Evolutionary conservation across 1,284 basidiomycete genomes (phyloP).

Genomic region (Boletus sp.): DNA sequence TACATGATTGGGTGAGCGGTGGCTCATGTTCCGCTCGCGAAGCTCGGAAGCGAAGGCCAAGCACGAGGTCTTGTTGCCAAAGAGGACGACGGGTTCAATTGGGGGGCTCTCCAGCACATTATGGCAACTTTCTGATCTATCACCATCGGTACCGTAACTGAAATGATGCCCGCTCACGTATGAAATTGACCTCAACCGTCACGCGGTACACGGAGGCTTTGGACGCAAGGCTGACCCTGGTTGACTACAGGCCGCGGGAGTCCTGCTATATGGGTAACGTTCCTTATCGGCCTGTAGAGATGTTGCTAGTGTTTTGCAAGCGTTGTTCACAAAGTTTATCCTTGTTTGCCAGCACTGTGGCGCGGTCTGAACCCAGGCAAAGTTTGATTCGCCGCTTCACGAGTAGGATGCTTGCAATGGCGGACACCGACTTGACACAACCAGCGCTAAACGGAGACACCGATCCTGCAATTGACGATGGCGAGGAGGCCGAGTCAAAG

Average conservation of each 20-base stretch:
- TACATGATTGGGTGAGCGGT: slow-evolving; percentile 22
- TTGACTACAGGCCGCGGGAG: slow-evolving; percentile 1
- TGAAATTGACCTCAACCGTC: slow-evolving; percentile 23
- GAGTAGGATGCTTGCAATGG: slow-evolving; percentile 25
- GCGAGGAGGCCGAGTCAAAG: slow-evolving; percentile 57
- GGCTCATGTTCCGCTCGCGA: slow-evolving; percentile 25
- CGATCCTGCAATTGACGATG: slow-evolving; percentile 48
- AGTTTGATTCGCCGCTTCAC: slow-evolving; percentile 22
- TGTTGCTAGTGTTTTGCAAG: neutral
- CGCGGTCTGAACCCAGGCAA: slow-evolving; percentile 21
- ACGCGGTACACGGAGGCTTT: slow-evolving; percentile 24
- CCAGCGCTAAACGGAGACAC: slow-evolving; percentile 32
- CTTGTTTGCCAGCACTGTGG: slow-evolving; percentile 26
- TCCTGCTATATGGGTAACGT: slow-evolving; percentile 2
- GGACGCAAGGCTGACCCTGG: slow-evolving; percentile 9
- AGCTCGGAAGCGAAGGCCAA: slow-evolving; percentile 23
- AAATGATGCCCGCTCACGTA: slow-evolving; percentile 31
- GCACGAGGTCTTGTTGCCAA: slow-evolving; percentile 25
- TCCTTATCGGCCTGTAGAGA: slow-evolving; percentile 6
- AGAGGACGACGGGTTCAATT: slow-evolving; percentile 8
- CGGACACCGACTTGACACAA: slow-evolving; percentile 38
- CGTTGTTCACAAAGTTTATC: slow-evolving; percentile 13
- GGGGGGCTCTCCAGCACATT: slow-evolving; percentile 15
- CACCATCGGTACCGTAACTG: slow-evolving; percentile 32
- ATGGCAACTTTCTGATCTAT: slow-evolving; percentile 27